phyloP scores from a whole-genome alignment of 2,329 filamentous ascomycete genomes.

The Onygenales sp. region DNA sequence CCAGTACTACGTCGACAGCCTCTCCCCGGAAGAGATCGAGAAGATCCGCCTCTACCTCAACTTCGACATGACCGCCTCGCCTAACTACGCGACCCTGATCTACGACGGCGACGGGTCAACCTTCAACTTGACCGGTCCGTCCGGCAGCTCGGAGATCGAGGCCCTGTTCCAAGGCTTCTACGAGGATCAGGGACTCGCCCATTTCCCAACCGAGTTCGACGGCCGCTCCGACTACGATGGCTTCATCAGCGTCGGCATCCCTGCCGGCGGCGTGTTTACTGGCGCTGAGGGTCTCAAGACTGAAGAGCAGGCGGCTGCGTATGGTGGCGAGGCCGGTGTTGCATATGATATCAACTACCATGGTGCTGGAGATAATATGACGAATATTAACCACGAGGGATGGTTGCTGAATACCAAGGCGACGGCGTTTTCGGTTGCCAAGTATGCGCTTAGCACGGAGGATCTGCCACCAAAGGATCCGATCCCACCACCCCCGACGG shows the following conservation, averaged over 20 bases:
- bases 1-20: conserved; percentile 45
- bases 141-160: conserved; percentile 60
- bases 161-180: conserved; percentile 62
- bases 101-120: conserved; percentile 50
- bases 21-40: conserved; percentile 40
- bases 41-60: conserved; percentile 60
- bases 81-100: conserved; percentile 49
- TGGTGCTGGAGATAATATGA: conserved; percentile 41
- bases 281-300: conserved; percentile 72
- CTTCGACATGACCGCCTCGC: conserved; percentile 61
- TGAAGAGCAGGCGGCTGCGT: conserved; percentile 52
- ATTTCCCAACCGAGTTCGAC: conserved; percentile 65
- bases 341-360: conserved; percentile 51
- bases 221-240: conserved; percentile 72
- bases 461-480: conserved; percentile 9
- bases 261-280: conserved; percentile 66
- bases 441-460: conserved; percentile 47
- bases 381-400: conserved; percentile 45
- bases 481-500: background rate
- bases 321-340: conserved; percentile 60
- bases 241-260: conserved; percentile 64
- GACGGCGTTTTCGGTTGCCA: conserved; percentile 42
- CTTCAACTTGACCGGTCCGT: conserved; percentile 45
- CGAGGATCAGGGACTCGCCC: conserved; percentile 50
- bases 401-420: conserved; percentile 48